Evolutionary conservation across 2,329 filamentous ascomycete species (phyloP), one percentile per base, ranked within the genome.

Genomic region (Fusarium miscanthi): DNA sequence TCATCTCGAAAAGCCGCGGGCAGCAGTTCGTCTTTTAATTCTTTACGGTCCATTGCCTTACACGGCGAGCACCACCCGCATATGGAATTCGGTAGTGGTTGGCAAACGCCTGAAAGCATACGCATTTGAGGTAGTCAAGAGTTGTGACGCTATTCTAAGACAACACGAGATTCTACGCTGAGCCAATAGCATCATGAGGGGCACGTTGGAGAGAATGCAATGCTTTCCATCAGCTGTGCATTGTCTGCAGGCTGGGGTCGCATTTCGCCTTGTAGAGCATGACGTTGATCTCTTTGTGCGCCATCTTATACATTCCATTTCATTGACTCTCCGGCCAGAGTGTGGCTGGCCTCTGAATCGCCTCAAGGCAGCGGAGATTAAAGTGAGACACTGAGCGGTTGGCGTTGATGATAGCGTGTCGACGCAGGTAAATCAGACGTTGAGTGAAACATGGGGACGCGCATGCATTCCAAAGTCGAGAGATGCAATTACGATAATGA

Each of bases 261-360:
- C 35, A 23, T 49, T 64, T 64, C 45, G 40, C 57, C 43, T 41
- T 52, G 42, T 38, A 37, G 52, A 35, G 35, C 35, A 33, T 42
- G 46, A 57, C 46, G 53, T 54, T 21, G 33, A 51, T 51, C 59
- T 75, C 74, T 60, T 67, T 74, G 59, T 70, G 56, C 62, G 48
- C 48, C 67, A 77, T 76, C 65, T 53, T 62, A 73, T 63, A 46
- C 71, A 73, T 73, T 73, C 70, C 70, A 74, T 59, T 58, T 62
- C 40, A 33, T 43, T 23, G 33, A 42, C 59, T 51, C 42, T 54
- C 35, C 43, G 40, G 60, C 48, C 38, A 46, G 40, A 52, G 64
- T 68, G 70, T 63, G 54, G 64, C 66, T 46, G 57, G 57, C 27
- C 69, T 62, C 70, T 57, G 51, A 52, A 48, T 59, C 45, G 53